Evolutionary conservation across 2,329 filamentous ascomycete species (phyloP).

Genomic region (Dothistroma pini): DNA sequence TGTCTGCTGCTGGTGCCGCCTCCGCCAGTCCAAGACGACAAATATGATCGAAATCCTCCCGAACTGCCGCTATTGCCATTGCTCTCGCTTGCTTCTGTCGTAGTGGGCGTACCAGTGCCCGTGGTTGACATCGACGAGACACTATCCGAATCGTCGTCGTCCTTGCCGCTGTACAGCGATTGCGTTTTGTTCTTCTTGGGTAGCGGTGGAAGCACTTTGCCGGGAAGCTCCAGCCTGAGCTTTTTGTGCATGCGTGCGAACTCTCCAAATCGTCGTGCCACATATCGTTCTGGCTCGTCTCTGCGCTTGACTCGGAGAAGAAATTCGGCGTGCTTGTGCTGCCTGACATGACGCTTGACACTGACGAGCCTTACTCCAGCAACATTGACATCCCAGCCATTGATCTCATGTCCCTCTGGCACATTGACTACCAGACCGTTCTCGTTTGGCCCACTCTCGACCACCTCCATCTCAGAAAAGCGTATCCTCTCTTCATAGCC

Average conservation of each 20-base stretch:
- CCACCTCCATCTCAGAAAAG: conserved; percentile 94
- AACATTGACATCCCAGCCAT: conserved; percentile 97
- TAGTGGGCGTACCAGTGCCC: conserved; percentile 41
- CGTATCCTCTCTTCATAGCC: conserved; percentile 97
- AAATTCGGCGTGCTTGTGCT: conserved; percentile 94
- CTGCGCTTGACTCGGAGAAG: conserved; percentile 78
- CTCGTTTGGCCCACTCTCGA: conserved; percentile 89
- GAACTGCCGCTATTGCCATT: conserved; percentile 18
- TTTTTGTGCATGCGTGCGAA: conserved; percentile 77
- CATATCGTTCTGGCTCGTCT: conserved; percentile 70
- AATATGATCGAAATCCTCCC: conserved; percentile 44
- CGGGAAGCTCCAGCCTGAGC: conserved; percentile 79
- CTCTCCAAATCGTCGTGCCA: conserved; percentile 84
- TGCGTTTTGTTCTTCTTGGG: conserved; percentile 89
- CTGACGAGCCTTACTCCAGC: conserved; percentile 78
- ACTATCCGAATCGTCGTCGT: conserved; percentile 69
- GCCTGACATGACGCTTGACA: conserved; percentile 79
- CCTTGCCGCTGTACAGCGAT: conserved; percentile 56
- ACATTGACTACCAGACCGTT: conserved; percentile 81
- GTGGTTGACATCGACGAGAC: conserved; percentile 76
- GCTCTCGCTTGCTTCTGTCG: conserved; percentile 15
- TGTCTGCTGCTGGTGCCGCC: conserved; percentile 34
- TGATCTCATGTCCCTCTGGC: conserved; percentile 86
- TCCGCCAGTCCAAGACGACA: conserved; percentile 35
- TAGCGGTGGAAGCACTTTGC: conserved; percentile 79